Evolutionary conservation across 2,329 filamentous ascomycete genomes (phyloP), one percentile per base, ranked within the genome.

Genomic region (Aureobasidium sp.): DNA sequence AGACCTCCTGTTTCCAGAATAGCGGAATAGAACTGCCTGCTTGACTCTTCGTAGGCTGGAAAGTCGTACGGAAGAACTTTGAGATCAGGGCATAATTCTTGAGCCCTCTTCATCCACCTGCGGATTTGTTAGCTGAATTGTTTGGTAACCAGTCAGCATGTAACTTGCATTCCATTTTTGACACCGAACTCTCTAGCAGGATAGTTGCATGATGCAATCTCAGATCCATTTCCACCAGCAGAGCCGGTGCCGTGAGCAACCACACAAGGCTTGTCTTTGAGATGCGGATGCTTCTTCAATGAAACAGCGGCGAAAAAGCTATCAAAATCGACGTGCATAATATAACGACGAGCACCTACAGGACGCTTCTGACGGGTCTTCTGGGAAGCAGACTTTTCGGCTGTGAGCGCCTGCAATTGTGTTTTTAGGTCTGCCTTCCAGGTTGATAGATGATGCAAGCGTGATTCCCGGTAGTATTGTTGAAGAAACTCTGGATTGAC

Each of bases 161-260:
- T 8, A 5, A 50, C 32, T 50, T 50, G 11, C 94, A 97, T 99
- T 41, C 95, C 95, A 67, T 99, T 99, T 71, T 92, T 96, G 60
- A 99, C 81, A 1, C 93, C 93, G 67, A 87, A 94, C 36, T 84
- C 81, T 41, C 94, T 85, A 7, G 95, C 94, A 25, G 88, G 86
- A 71, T 99, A 99, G 69, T 99, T 99, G 75, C 94, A 99, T 66
- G 92, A 97, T 27, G 94, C 94, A 69, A 99, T 97, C 71, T 99
- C 94, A 0, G 93, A 96, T 0, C 90, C 91, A 11, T 57, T 57
- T 5, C 53, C 53, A 30, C 53, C 53, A 36, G 27, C 54, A 29
- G 84, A 85, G 0, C 93, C 93, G 48, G 82, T 83, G 5, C 93
- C 89, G 70, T 99, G 94, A 4, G 94, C 93, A 37, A 99, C 89